Percentiles rank a stretch among this genome's conserved stretches.
phyloP scores from a whole-genome alignment of 129 eudicot species.

The Tagetes patula region DNA sequence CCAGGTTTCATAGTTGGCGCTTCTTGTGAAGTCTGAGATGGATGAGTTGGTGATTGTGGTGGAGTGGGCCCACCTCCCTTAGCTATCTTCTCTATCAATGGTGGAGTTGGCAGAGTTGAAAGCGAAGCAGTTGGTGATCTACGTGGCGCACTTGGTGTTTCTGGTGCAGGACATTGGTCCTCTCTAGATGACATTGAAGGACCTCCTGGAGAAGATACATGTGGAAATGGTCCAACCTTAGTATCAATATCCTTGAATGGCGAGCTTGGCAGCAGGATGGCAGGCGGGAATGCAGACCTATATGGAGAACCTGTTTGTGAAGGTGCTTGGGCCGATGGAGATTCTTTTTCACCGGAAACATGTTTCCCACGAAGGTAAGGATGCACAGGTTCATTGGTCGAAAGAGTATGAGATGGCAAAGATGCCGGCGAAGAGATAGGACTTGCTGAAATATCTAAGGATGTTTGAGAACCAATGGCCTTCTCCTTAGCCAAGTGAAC shows the following conservation, averaged over 20 bases:
- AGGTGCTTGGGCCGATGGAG: constrained; percentile 12
- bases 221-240: constrained; percentile 14
- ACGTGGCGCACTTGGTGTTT: constrained; percentile 23
- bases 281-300: constrained; percentile 14
- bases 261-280: constrained; percentile 19
- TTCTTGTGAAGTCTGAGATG: constrained; percentile 17
- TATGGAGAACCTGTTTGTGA: constrained; percentile 14
- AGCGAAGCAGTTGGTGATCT: constrained; percentile 41
- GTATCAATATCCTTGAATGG: constrained; percentile 15
- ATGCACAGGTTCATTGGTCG: constrained; percentile 19
- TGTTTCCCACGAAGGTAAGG: constrained; percentile 25
- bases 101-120: constrained; percentile 50
- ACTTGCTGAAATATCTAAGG: constrained; percentile 14
- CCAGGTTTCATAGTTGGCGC: constrained; percentile 1
- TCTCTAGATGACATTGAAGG: constrained; percentile 32
- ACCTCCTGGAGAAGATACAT: constrained; percentile 28
- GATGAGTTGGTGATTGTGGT: constrained; percentile 36
- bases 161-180: constrained; percentile 23
- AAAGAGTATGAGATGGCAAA: constrained; percentile 2
- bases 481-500: constrained; percentile 16
- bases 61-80: constrained; percentile 25
- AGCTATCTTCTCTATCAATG: constrained; percentile 33
- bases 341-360: constrained; percentile 7
- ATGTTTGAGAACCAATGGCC: constrained; percentile 3
- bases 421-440: constrained; percentile 11